Evolutionary conservation across 2,329 filamentous ascomycete species (phyloP), one percentile per base, ranked within the genome.

Genomic region (Nectriaceae sp.): DNA sequence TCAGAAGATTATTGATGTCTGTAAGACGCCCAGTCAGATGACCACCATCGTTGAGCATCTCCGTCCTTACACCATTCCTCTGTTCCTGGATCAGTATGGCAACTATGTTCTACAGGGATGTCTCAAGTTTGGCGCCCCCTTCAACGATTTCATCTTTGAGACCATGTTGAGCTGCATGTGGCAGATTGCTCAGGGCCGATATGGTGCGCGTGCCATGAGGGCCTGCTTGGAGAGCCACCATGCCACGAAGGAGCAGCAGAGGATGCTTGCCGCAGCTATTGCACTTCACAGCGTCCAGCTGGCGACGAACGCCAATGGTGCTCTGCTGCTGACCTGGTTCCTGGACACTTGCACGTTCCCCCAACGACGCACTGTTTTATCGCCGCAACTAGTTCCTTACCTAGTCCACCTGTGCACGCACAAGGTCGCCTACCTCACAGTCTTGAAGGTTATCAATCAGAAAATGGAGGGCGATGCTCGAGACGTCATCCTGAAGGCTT

Each of bases 71-170:
- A 91, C 89, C 1, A 83, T 97, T 40, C 90, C 91, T 3, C 79
- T 97, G 18, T 97, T 99, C 79, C 79, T 97, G 31, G 94, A 99
- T 65, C 94, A 99, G 66, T 99, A 96, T 62, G 94, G 94, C 67
- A 99, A 99, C 74, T 99, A 99, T 62, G 94, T 99, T 47, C 81
- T 97, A 60, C 94, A 99, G 71, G 94, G 94, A 61, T 97, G 93
- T 67, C 79, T 99, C 56, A 91, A 95, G 60, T 99, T 97, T 64
- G 89, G 89, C 13, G 75, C 87, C 22, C 90, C 92, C 1, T 90
- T 85, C 74, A 97, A 96, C 64, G 87, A 96, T 70, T 97, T 96
- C 73, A 96, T 99, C 66, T 99, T 99, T 61, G 94, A 97, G 73
- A 90, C 89, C 3, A 97, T 97, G 93, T 79, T 97, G 46, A 89